Conservation (phyloP, 2,329 filamentous ascomycete genomes). For the Ophiostoma himal-ulmi region DNA sequence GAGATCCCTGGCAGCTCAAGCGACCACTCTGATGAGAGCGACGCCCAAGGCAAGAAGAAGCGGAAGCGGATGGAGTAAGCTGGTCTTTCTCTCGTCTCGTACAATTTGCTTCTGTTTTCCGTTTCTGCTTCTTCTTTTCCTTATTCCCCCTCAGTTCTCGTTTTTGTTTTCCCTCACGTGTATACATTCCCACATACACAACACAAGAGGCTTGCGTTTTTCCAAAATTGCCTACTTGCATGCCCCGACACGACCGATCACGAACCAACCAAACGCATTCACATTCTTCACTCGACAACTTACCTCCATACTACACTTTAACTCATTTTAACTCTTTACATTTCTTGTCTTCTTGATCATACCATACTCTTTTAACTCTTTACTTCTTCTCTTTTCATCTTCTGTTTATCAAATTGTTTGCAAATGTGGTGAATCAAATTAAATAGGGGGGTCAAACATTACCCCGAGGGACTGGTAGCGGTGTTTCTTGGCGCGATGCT, state of each 20-base stretch:
- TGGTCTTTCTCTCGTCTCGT: constrained; percentile 6
- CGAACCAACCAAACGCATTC: constrained; percentile 31
- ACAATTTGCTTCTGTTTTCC: not conserved
- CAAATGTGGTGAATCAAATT: constrained; percentile 23
- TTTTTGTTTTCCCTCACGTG: not conserved
- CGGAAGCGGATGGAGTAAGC: constrained; percentile 64
- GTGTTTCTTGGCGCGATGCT: constrained; percentile 24
- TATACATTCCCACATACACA: not conserved
- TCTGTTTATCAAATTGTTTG: constrained; percentile 30
- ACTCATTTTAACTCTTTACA: constrained; percentile 27
- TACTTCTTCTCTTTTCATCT: not conserved
- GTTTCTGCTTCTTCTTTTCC: not conserved
- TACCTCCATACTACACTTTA: not conserved
- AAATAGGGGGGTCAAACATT: constrained; percentile 27
- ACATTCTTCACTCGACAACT: not conserved
- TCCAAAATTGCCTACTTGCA: constrained; percentile 27
- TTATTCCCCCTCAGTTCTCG: not conserved
- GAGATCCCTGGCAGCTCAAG: constrained; percentile 62
- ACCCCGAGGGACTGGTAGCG: constrained; percentile 27
- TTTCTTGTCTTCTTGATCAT: constrained; percentile 8
- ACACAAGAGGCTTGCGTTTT: not conserved
- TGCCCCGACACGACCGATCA: constrained; percentile 36
- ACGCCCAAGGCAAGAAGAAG: constrained; percentile 64
- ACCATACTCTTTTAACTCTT: not conserved
- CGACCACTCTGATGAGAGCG: constrained; percentile 51